These are phyloP conservation scores for Neostapfia colusana DNA, from an alignment of 176 grass and related monocot species.

Conservation along the genomic window DNA sequence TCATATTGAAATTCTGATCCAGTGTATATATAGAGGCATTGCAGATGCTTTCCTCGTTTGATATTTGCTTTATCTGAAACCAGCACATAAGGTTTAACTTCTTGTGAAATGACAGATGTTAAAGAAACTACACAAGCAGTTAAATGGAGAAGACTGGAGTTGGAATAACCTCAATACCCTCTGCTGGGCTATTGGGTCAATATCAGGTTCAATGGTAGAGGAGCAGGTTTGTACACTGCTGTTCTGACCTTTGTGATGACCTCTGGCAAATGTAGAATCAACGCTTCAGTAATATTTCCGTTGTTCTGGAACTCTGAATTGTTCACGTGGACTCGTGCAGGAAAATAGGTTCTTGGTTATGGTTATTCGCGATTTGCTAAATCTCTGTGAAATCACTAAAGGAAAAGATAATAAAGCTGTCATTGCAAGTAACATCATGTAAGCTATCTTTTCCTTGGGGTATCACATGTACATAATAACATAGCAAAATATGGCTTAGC, in stretches of 20 bases:
- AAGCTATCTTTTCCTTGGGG: constrained; percentile 24
- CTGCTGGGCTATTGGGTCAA: constrained; percentile 99
- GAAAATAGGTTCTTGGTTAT: constrained; percentile 98
- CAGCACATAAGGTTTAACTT: background rate
- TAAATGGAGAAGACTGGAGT: constrained; percentile 98
- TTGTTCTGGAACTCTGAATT: constrained; percentile 7
- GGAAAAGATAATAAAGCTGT: constrained; percentile 99
- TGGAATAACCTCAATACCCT: constrained; percentile 99
- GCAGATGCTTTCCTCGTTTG: background rate
- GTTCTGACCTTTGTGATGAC: constrained; percentile 14
- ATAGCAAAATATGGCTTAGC: background rate
- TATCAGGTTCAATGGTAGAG: constrained; percentile 99
- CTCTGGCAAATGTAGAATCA: constrained; percentile 1
- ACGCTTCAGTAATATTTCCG: background rate
- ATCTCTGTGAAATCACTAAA: constrained; percentile 99
- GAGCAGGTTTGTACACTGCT: constrained; percentile 66
- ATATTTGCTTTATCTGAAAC: background rate
- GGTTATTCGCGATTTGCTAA: constrained; percentile 97
- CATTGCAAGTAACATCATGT: constrained; percentile 99
- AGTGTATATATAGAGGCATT: background rate
- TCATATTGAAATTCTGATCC: background rate
- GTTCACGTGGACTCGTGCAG: constrained; percentile 42
- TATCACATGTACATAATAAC: constrained; percentile 6
- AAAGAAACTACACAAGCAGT: constrained; percentile 90
- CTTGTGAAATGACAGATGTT: constrained; percentile 73